These are phyloP conservation scores for Pyrus hybrid DNA, from an alignment of 331 rosid species.

Conservation along the genomic window DNA sequence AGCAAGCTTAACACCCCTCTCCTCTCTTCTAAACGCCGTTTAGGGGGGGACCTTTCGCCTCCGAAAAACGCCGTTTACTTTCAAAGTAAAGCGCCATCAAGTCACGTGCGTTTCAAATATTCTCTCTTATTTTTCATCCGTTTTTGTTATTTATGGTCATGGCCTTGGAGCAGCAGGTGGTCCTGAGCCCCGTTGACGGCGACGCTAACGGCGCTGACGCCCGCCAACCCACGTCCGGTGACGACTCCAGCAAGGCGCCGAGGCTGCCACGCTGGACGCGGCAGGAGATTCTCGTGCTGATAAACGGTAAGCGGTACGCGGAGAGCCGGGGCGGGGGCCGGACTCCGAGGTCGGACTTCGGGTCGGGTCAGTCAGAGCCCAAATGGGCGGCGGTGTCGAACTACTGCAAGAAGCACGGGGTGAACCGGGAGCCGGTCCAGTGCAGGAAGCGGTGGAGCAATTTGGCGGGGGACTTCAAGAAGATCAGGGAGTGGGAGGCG, in stretches of 20 bases:
- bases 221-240: slow-evolving; percentile 36
- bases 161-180: slow-evolving; percentile 57
- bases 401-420: slow-evolving; percentile 82
- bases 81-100: not conserved
- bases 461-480: slow-evolving; percentile 90
- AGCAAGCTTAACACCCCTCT: too few relatives aligned
- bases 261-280: slow-evolving; percentile 95
- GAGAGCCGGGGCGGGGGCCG: slow-evolving; percentile 65
- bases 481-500: slow-evolving; percentile 94
- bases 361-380: slow-evolving; percentile 65
- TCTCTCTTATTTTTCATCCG: not conserved
- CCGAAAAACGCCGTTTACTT: slow-evolving; percentile 50
- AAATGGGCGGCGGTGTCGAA: slow-evolving; percentile 88
- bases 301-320: slow-evolving; percentile 78
- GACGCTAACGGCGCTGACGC: slow-evolving; percentile 49
- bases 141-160: slow-evolving; percentile 13
- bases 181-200: slow-evolving; percentile 39
- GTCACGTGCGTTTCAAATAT: slow-evolving; percentile 47
- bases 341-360: slow-evolving; percentile 37
- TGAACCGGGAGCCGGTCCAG: slow-evolving; percentile 95
- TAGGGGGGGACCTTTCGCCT: slow-evolving; percentile 16
- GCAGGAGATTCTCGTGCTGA: slow-evolving; percentile 88
- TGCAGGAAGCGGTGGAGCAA: slow-evolving; percentile 99
- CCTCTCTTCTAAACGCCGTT: slow-evolving; percentile 43
- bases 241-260: slow-evolving; percentile 60